Evolutionary conservation across 2,329 filamentous ascomycete species (phyloP).

Genomic region (Dactylellina haptotyla): DNA sequence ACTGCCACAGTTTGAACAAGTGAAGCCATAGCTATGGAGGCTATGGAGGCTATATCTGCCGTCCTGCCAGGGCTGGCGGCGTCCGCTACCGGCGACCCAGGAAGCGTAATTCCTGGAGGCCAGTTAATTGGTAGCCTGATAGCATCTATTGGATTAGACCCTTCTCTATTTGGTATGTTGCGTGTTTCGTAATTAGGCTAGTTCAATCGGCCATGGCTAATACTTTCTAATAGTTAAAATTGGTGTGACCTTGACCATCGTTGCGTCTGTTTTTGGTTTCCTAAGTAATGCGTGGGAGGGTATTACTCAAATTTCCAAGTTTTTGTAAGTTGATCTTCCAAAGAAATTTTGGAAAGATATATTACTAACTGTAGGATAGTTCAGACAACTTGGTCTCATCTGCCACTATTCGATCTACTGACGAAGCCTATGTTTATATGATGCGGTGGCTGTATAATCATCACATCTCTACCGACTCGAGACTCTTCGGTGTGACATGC

Average conservation of each 20-base stretch:
- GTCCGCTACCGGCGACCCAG: conserved; percentile 37
- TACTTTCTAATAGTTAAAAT: conserved; percentile 28
- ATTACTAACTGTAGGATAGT: conserved; percentile 10
- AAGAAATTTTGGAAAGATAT: background rate
- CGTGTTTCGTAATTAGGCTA: background rate
- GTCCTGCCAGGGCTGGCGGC: conserved; percentile 39
- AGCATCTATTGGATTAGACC: conserved; percentile 35
- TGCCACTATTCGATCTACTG: conserved; percentile 58
- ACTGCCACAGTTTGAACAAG: too few species aligned
- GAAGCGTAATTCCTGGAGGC: conserved; percentile 31
- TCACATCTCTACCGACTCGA: conserved; percentile 57
- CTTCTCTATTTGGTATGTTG: conserved; percentile 34
- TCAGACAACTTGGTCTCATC: conserved; percentile 58
- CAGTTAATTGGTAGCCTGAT: conserved; percentile 34
- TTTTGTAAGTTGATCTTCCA: conserved; percentile 30
- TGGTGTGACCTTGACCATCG: conserved; percentile 46
- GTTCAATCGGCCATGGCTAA: background rate
- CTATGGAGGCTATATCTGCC: conserved; percentile 45
- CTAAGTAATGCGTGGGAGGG: conserved; percentile 52
- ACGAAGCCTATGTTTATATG: conserved; percentile 58
- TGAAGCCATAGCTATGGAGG: background rate
- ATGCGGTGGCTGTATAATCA: conserved; percentile 58
- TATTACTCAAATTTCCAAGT: conserved; percentile 40
- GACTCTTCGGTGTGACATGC: conserved; percentile 58
- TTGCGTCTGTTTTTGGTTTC: conserved; percentile 48